Percentiles rank a stretch among this genome's conserved stretches.
Evolutionary conservation across 805 yeast genomes (phyloP).

Genomic region (Peterozyma xylosa): DNA sequence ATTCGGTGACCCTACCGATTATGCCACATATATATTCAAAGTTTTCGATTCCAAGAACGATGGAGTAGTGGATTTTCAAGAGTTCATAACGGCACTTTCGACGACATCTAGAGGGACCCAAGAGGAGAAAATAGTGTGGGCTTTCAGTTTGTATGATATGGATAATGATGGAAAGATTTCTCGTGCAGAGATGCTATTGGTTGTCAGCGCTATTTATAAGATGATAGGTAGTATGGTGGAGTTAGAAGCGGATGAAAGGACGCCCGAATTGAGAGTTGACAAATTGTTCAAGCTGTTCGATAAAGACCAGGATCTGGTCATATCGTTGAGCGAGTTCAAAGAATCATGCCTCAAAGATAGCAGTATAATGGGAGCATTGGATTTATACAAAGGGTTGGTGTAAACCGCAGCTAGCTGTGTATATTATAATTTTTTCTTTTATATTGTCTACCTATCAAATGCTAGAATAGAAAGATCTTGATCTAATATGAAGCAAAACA

Average conservation of each 20-base stretch:
- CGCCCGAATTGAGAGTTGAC: constrained; percentile 82
- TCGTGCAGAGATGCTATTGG: constrained; percentile 71
- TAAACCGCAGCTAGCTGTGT: constrained; percentile 17
- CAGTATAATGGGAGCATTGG: constrained; percentile 66
- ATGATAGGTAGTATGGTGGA: constrained; percentile 95
- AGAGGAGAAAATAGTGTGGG: constrained; percentile 85
- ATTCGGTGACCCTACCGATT: constrained; percentile 93
- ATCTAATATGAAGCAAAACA: too few species aligned
- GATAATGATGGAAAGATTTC: constrained; percentile 71
- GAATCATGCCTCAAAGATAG: constrained; percentile 76
- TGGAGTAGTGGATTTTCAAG: constrained; percentile 85
- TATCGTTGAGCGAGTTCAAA: constrained; percentile 79
- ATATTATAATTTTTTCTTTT: too few species aligned
- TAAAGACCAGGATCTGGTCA: constrained; percentile 59
- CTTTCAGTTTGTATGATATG: constrained; percentile 80
- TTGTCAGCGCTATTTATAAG: constrained; percentile 79
- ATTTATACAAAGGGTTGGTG: constrained; percentile 74
- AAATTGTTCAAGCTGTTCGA: constrained; percentile 74
- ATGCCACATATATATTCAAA: constrained; percentile 79
- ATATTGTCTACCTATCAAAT: too few species aligned
- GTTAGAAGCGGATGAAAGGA: constrained; percentile 79
- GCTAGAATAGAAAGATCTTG: too few species aligned
- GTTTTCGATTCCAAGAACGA: constrained; percentile 80
- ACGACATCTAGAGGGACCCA: constrained; percentile 79
- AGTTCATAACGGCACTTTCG: constrained; percentile 82